phyloP scores from a whole-genome alignment of 208 protist genomes.

The Acanthamoeba culbertsoni region DNA sequence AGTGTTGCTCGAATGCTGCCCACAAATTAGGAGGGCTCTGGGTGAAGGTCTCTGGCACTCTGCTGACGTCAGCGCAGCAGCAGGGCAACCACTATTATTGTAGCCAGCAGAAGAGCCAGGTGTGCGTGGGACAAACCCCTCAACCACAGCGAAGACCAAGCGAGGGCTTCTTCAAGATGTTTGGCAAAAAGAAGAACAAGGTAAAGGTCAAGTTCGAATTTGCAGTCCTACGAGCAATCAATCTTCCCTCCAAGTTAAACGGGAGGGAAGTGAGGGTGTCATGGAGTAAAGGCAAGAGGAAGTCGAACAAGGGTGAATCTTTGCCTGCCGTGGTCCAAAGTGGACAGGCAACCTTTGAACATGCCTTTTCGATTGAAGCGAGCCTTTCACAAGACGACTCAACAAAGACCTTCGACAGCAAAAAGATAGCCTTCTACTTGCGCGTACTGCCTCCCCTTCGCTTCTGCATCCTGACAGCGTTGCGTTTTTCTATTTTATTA shows the following conservation, averaged over 20 bases:
- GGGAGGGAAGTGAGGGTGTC: not conserved
- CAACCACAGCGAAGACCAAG: not conserved
- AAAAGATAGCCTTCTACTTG: constrained; percentile 9
- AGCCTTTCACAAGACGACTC: not conserved
- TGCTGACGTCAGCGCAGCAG: no score
- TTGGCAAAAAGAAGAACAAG: constrained; percentile 40
- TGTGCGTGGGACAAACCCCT: no score
- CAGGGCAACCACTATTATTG: no score
- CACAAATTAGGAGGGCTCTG: no score
- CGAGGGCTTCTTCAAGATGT: not conserved
- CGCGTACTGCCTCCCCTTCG: not conserved
- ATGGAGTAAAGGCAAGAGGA: constrained; percentile 55
- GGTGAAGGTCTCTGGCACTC: no score
- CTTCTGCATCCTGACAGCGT: not conserved
- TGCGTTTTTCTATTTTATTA: not conserved
- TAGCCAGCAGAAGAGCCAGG: no score
- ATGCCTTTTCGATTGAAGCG: not conserved
- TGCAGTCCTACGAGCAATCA: not conserved
- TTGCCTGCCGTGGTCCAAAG: not conserved
- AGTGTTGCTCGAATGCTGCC: no score
- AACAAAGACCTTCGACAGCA: not conserved
- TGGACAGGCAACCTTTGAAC: not conserved
- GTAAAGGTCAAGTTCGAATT: constrained; percentile 26
- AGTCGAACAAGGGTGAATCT: not conserved
- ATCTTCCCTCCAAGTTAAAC: constrained; percentile 4